A percentile compares a stretch with the other conserved stretches of the same genome.
phyloP scores from a whole-genome alignment of 192 early-diverging fungal genomes.

The Rhizoclosmatium sp. region DNA sequence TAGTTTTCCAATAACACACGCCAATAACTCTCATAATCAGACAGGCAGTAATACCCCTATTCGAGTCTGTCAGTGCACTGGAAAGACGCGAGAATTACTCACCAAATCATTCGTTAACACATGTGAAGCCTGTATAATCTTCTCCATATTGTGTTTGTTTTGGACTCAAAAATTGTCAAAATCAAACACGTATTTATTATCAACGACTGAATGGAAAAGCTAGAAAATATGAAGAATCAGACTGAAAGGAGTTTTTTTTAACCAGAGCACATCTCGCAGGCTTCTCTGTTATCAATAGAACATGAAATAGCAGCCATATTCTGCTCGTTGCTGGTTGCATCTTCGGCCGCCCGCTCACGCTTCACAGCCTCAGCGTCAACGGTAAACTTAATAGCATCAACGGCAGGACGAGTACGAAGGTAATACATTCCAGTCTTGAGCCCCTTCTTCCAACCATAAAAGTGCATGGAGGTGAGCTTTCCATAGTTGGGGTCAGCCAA shows the following conservation, averaged over 20 bases:
- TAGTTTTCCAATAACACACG: background rate
- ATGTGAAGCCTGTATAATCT: constrained; percentile 5
- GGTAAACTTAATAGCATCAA: constrained; percentile 98
- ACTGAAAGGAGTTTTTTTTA: background rate
- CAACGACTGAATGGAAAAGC: background rate
- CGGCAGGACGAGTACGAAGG: constrained; percentile 93
- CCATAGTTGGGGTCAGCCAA: constrained; percentile 93
- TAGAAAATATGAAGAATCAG: constrained; percentile 13
- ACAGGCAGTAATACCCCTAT: constrained; percentile 7
- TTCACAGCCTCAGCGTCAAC: constrained; percentile 80
- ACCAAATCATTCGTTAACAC: constrained; percentile 15
- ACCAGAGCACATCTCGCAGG: constrained; percentile 85
- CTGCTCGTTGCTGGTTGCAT: constrained; percentile 8
- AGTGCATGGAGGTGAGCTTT: constrained; percentile 97
- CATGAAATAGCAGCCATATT: constrained; percentile 78
- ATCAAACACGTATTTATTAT: background rate
- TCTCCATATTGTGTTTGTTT: constrained; percentile 13
- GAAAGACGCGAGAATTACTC: no score
- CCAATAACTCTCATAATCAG: constrained; percentile 23
- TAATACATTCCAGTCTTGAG: constrained; percentile 99
- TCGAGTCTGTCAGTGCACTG: no score
- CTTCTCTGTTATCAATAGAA: constrained; percentile 92
- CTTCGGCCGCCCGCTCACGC: constrained; percentile 36
- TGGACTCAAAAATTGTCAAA: background rate
- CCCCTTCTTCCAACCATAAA: constrained; percentile 97